Evolutionary conservation across 805 yeast genomes (phyloP), one percentile per base, ranked within the genome.

Genomic region (Priceomyces castillae): DNA sequence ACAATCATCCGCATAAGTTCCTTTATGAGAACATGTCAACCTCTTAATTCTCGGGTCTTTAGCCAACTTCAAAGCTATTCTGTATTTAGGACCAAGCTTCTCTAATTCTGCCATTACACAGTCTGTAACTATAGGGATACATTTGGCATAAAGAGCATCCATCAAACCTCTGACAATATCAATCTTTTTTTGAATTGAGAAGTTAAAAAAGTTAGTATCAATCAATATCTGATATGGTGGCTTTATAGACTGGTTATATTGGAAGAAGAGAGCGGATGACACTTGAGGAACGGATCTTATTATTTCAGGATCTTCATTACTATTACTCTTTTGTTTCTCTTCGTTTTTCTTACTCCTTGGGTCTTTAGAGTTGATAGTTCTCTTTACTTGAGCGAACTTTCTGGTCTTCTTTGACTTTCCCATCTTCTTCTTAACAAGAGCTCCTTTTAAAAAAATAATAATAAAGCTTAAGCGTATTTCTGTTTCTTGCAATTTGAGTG

Each of bases 1-100:
- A 65, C 99, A 94, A 66, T 94, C 99, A 80, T 94, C 99, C 22
- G 99, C 99, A 72, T 94, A 94, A 0, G 97, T 92, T 23, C 99
- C 99, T 54, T 85, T 86, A 59, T 94, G 99, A 9, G 92, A 74
- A 59, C 99, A 94, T 34, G 82, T 87, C 39, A 94, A 73, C 47
- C 97, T 76, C 54, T 87, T 78, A 30, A 94, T 84, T 56, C 98
- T 75, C 34, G 97, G 97, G 61, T 94, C 99, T 53, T 87, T 85
- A 17, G 99, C 99, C 58, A 94, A 71, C 46, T 85, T 82, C 52
- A 94, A 74, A 0, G 99, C 99, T 50, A 94, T 94, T 59, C 98
- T 77, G 65, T 86, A 94, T 61, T 84, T 88, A 22, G 96, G 96
- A 0, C 99, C 99, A 46, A 94, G 73, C 62, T 94, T 94, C 58